Evolutionary conservation across 2,329 filamentous ascomycete genomes (phyloP), one percentile per base, ranked within the genome.

Genomic region (Graphilbum fragrans): DNA sequence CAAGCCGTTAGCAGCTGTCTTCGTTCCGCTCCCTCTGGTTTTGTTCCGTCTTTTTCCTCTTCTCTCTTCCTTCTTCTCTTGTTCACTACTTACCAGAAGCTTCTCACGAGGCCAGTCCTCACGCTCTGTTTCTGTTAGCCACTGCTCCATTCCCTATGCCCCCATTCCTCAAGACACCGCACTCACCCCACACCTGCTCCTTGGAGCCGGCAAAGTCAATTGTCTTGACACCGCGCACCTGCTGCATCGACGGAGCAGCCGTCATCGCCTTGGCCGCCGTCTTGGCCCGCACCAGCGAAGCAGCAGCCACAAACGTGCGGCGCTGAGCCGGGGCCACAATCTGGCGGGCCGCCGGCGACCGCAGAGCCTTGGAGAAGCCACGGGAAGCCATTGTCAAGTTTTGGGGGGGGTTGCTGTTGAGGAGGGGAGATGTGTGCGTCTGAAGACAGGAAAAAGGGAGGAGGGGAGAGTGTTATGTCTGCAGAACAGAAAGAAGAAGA

Each of bases 91-190:
- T 70, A 92, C 86, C 63, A 92, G 73, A 63, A 98, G 86, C 82
- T 94, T 96, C 76, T 95, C 90, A 65, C 83, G 80, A 54, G 92
- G 92, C 92, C 92, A 98, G 74, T 98, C 92, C 62, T 77, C 85
- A 70, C 92, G 88, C 80, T 98, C 92, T 92, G 57, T 47, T 6
- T 11, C 25, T 55, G 36, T 3, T 16, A 10, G 6, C 4, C 16
- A 37, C 17, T 33, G 19, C 12, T 14, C 7, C 14, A n/a, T 4
- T 31, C 7, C 16, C n/a, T 6, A 32, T 16, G 14, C 29, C 6
- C 6, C 29, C 29, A 14, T 16, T 16, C 29, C 29, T 32, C 29
- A 10, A n/a, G n/a, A n/a, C n/a, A n/a, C n/a, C 14, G 20, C 2
- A 58, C 75, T 56, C 67, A 93, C 86, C 86, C 63, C 85, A 95